These are phyloP conservation scores for Malus hybrid DNA, from an alignment of 331 rosid species.

Conservation along the genomic window DNA sequence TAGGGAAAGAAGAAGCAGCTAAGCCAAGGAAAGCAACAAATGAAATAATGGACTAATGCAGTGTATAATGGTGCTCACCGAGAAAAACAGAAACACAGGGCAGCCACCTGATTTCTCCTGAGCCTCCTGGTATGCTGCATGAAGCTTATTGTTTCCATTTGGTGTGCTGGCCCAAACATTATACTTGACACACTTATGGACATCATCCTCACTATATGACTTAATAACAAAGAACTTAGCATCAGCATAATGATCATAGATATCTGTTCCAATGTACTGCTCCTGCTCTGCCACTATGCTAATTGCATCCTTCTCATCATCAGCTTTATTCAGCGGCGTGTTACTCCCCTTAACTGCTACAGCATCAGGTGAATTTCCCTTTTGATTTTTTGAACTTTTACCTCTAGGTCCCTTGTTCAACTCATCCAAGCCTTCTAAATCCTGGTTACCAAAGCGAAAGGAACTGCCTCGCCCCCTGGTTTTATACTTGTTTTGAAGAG, in stretches of 20 bases:
- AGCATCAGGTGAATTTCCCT: conserved; percentile 35
- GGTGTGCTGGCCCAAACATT: conserved; percentile 58
- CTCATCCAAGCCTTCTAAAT: conserved; percentile 75
- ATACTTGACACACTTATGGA: conserved; percentile 62
- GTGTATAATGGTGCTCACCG: conserved; percentile 30
- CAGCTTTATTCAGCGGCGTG: conserved; percentile 18
- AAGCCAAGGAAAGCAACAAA: neutral
- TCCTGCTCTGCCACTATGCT: conserved; percentile 40
- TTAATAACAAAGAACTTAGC: conserved; percentile 56
- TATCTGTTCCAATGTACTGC: conserved; percentile 28
- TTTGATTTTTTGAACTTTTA: conserved; percentile 56
- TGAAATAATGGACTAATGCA: neutral
- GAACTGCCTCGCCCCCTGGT: conserved; percentile 54
- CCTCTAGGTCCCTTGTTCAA: conserved; percentile 84
- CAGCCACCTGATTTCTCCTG: conserved; percentile 35
- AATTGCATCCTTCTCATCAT: conserved; percentile 46
- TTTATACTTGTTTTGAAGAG: conserved; percentile 53
- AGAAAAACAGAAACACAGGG: conserved; percentile 51
- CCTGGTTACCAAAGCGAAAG: conserved; percentile 65
- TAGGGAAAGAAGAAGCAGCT: conserved; percentile 8
- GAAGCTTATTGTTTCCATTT: conserved; percentile 49
- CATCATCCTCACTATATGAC: conserved; percentile 72
- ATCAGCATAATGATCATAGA: conserved; percentile 29
- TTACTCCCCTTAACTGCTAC: conserved; percentile 49
- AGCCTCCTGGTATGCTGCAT: conserved; percentile 46